Base-by-base conservation (phyloP, 371 early-diverging fungal genomes). In the Mucor mucedo region DNA sequence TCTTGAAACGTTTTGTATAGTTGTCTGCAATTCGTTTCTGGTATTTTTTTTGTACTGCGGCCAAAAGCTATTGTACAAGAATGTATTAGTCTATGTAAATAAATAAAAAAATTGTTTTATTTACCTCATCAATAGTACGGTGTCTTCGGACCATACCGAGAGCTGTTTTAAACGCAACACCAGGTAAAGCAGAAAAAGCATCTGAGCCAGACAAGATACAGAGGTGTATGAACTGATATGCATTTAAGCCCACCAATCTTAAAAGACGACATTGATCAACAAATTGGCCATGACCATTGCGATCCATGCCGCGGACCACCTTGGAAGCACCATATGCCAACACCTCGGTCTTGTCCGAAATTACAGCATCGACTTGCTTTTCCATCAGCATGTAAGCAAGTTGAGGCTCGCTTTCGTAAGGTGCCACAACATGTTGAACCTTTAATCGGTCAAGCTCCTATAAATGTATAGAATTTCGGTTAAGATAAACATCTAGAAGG, bases 321-420 rank as follows among this genome's bases (percentile, higher is more conserved):
- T 79, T 77, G 14, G 80, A 70, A 71, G 94, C 95, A 0, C 98
- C 99, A 87, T 94, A 99, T 4, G 92, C 94, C 2, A 99, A 76
- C 42, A 99, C 99, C 99, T 4, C 97, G 97, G 75, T 99, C 99
- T 80, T 99, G 99, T 0, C 21, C 21, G 99, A 96, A 8, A 99
- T 80, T n/a, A 97, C 87, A 2, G 91, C 96, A 32, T 87, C 77
- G 11, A 95, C 92, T 10, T 89, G 55, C 8, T 90, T 21, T 21
- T 21, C 21, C 21, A 21, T 21, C 21, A 21, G 89, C 16, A 99
- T 76, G 71, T 89, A 98, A 0, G 93, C 90, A 41, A 99, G 80
- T 73, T 99, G 99, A 0, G 99, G 95, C 76, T 99, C 99, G 0
- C 99, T 96, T 75, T 99, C 99, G 66, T 96, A 99, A 0, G 99